These are phyloP conservation scores for Cutaneotrichosporon sp. DNA, from an alignment of 1,284 basidiomycete genomes.

Conservation along the genomic window DNA sequence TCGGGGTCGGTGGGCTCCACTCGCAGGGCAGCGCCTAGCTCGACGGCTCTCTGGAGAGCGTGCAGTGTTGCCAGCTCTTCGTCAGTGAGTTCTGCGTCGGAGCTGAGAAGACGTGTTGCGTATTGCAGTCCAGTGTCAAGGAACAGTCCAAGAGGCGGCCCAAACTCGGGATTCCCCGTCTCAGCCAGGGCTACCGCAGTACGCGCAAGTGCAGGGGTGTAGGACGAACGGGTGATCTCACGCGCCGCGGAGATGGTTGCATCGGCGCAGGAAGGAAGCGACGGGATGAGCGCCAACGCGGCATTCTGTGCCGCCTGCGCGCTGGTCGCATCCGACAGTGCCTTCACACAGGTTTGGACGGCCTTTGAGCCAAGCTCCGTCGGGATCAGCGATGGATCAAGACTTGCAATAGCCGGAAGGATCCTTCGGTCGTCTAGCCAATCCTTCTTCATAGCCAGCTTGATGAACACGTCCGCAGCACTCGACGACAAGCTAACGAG, in stretches of 20 bases:
- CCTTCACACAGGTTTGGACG: constrained; percentile 5
- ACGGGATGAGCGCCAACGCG: constrained; percentile 4
- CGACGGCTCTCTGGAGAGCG: constrained; percentile 7
- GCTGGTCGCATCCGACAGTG: constrained; percentile 5
- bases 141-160: constrained; percentile 11
- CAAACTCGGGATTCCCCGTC: background rate
- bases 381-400: background rate
- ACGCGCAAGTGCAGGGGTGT: constrained; percentile 1
- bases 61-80: constrained; percentile 13
- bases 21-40: constrained; percentile 1
- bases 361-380: background rate
- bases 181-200: background rate
- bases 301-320: constrained; percentile 6
- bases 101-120: constrained; percentile 21
- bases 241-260: background rate
- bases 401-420: constrained; percentile 16
- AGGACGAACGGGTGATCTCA: background rate
- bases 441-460: background rate
- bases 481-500: constrained; percentile 11
- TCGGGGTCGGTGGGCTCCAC: constrained; percentile 60
- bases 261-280: background rate
- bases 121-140: constrained; percentile 25
- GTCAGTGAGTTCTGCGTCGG: constrained; percentile 12
- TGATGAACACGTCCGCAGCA: constrained; percentile 11
- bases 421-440: constrained; percentile 17